These are phyloP conservation scores for Phytophthora hybrid DNA, from an alignment of 352 stramenopile genomes.

Conservation along the genomic window DNA sequence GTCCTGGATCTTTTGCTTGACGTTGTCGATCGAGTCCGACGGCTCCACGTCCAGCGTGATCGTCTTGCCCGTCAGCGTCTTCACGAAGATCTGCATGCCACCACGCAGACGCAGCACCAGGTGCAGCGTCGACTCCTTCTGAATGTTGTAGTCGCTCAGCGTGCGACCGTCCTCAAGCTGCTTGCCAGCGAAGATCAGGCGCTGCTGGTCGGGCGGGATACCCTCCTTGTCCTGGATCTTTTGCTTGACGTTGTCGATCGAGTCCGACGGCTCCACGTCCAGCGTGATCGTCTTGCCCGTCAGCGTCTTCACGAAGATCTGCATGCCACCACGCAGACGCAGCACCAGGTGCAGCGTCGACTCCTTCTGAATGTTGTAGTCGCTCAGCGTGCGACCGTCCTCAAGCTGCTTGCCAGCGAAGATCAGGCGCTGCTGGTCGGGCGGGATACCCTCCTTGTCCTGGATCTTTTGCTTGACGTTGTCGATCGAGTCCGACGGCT, in stretches of 20 bases:
- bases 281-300: constrained; percentile 37
- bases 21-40: no score
- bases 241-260: constrained; percentile 35
- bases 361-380: constrained; percentile 30
- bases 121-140: no score
- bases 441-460: no score
- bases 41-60: constrained; percentile 4
- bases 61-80: constrained; percentile 13
- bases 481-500: constrained; percentile 35
- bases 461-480: constrained; percentile 35
- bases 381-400: not conserved
- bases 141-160: no score
- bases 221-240: constrained; percentile 13
- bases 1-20: no score
- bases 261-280: constrained; percentile 33
- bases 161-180: no score
- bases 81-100: not conserved
- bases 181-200: no score
- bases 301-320: constrained; percentile 34
- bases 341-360: constrained; percentile 34
- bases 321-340: constrained; percentile 24
- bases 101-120: no score
- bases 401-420: not conserved
- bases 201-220: no score
- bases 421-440: no score